Percentiles rank a stretch among this genome's conserved stretches.
Conservation (phyloP, 108 stramenopile genomes). For the Cyclotella sp. region DNA sequence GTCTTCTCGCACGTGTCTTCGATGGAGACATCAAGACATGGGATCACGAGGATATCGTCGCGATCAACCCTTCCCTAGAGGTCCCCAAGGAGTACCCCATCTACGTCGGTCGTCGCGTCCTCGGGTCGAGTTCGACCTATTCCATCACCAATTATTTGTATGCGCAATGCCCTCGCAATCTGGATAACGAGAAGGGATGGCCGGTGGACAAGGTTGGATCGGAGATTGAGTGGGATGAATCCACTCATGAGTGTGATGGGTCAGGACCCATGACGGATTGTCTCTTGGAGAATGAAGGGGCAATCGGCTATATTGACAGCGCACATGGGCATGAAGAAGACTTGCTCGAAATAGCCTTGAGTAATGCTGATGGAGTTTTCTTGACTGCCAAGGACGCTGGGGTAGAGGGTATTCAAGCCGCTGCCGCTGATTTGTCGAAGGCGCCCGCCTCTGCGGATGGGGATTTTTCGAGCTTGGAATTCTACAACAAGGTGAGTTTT, state of each 20-base stretch:
- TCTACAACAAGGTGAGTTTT: conserved; percentile 51
- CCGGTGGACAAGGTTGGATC: conserved; percentile 53
- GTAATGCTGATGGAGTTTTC: conserved; percentile 68
- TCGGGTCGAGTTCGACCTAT: conserved; percentile 73
- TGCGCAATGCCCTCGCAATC: conserved; percentile 30
- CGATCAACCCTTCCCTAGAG: conserved; percentile 32
- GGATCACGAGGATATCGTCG: conserved; percentile 66
- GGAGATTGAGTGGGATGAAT: conserved; percentile 62
- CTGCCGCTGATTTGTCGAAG: conserved; percentile 49
- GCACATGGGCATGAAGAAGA: conserved; percentile 79
- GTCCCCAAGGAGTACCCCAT: conserved; percentile 52
- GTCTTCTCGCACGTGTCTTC: conserved; percentile 77
- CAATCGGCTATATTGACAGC: conserved; percentile 88
- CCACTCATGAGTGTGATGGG: conserved; percentile 71
- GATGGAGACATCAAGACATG: conserved; percentile 75
- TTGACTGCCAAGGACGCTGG: conserved; percentile 62
- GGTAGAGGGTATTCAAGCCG: conserved; percentile 62
- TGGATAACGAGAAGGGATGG: conserved; percentile 71
- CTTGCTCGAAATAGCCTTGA: conserved; percentile 72
- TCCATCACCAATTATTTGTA: conserved; percentile 62
- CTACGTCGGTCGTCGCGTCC: conserved; percentile 71
- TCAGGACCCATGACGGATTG: conserved; percentile 73
- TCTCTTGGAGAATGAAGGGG: conserved; percentile 59
- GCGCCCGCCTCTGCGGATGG: conserved; percentile 59
- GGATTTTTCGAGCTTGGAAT: conserved; percentile 59